phyloP scores from a whole-genome alignment of 371 early-diverging fungal genomes.

The Umbelopsis sp. region DNA sequence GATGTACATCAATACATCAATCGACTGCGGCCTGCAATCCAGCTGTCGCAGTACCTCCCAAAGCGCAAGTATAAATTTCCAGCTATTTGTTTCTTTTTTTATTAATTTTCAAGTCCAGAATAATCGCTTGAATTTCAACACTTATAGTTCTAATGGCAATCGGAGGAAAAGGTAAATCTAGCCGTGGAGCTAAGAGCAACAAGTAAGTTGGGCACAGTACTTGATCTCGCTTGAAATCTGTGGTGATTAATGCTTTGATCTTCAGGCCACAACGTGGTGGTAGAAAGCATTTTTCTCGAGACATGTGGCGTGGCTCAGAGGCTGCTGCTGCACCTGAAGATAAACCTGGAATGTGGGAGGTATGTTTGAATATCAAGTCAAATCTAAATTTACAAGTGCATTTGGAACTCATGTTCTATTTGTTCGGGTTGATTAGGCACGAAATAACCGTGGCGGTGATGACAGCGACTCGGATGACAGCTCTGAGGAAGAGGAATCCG shows the following conservation, averaged over 20 bases:
- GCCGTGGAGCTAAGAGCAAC: conserved; percentile 13
- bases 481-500: conserved; percentile 2
- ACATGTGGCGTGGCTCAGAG: conserved; percentile 24
- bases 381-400: background rate
- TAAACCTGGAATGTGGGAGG: conserved; percentile 17
- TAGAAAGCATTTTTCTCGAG: conserved; percentile 46
- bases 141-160: background rate
- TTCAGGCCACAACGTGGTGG: conserved; percentile 51
- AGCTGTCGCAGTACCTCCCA: too few species aligned
- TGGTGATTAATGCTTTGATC: background rate
- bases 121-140: too few species aligned
- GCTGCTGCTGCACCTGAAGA: conserved; percentile 1
- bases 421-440: conserved; percentile 21
- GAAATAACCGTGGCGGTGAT: conserved; percentile 21
- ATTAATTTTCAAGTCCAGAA: too few species aligned
- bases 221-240: background rate
- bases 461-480: conserved; percentile 5
- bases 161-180: conserved; percentile 15
- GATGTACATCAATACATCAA: too few species aligned
- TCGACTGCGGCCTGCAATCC: too few species aligned
- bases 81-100: too few species aligned
- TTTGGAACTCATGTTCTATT: background rate
- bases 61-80: too few species aligned
- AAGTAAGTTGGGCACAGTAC: conserved; percentile 1
- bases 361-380: background rate